A percentile compares a stretch with the other conserved stretches of the same genome.
phyloP scores from a whole-genome alignment of 2,329 filamentous ascomycete genomes.

The Ilyonectria sp. region DNA sequence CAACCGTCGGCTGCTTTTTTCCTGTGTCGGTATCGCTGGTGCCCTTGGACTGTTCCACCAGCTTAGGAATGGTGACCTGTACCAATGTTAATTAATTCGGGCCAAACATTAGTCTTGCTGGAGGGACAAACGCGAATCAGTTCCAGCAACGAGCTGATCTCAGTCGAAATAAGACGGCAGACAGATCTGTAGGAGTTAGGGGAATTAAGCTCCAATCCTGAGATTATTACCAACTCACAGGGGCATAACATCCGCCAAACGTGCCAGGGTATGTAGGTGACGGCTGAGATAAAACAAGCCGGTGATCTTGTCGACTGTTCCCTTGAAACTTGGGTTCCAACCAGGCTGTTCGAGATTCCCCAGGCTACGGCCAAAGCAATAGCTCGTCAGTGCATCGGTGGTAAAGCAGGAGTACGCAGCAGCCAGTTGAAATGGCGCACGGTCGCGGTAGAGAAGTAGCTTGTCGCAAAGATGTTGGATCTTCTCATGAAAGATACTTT shows the following conservation, averaged over 20 bases:
- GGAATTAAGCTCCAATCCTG: not conserved
- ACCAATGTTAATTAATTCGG: not conserved
- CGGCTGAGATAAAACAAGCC: conserved; percentile 19
- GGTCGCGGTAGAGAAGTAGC: conserved; percentile 13
- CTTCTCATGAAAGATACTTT: conserved; percentile 18
- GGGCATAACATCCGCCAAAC: conserved; percentile 7
- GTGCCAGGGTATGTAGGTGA: conserved; percentile 9
- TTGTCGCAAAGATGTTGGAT: conserved; percentile 24
- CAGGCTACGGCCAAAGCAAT: conserved; percentile 50
- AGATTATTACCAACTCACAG: conserved; percentile 4
- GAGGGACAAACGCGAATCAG: conserved; percentile 10
- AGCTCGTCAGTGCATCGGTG: conserved; percentile 52
- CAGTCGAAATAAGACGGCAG: conserved; percentile 8
- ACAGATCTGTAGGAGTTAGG: conserved; percentile 1
- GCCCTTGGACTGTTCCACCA: conserved; percentile 3
- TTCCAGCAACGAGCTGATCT: conserved; percentile 13
- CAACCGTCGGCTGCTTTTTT: conserved; percentile 30
- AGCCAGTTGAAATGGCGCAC: conserved; percentile 14
- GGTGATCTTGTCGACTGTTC: conserved; percentile 13
- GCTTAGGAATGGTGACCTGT: conserved; percentile 13
- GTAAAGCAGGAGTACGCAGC: conserved; percentile 54
- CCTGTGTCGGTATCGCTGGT: conserved; percentile 3
- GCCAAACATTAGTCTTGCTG: not conserved
- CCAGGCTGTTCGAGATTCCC: conserved; percentile 13
- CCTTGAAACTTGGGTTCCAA: conserved; percentile 18